Base-by-base conservation (phyloP, 2,329 filamentous ascomycete species). In the Dactylella cylindrospora region DNA sequence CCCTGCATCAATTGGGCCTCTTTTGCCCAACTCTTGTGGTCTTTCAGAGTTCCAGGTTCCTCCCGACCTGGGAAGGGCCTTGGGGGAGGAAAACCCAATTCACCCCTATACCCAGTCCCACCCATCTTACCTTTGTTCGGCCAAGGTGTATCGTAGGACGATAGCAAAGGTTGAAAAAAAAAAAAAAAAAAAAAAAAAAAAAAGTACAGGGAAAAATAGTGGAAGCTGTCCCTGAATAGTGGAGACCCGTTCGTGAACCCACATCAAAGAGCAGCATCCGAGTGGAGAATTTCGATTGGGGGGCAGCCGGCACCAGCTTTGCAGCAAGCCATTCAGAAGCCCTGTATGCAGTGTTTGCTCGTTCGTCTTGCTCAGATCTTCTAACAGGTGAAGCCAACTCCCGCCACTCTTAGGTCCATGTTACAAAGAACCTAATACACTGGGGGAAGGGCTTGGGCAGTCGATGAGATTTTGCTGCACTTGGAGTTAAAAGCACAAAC, bases 151-250 rank as follows among this genome's bases (percentile, higher is more conserved):
- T n/a, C n/a, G n/a, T n/a, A n/a, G n/a, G n/a, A n/a, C n/a, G 44
- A 25, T 47, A 57, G 47, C 41, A 39, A 46, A 61, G 41, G 50
- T 44, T 35, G 45, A 40, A 59, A n/a, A 10, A 44, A 13, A 44
- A 38, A 38, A 40, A 22, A 7, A 13, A 44, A 38, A 38, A 40
- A 22, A 7, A 3, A 25, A 40, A 25, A 22, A 22, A 50, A 49
- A 45, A 43, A 45, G 35, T 28, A 49, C 31, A 38, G 22, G 32
- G 43, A n/a, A n/a, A n/a, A n/a, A n/a, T n/a, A n/a, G n/a, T n/a
- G n/a, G 31, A 50, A 54, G 43, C 43, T 36, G 57, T 62, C 53
- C 53, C 53, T 59, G 57, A 31, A 62, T 54, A 62, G 57, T 62
- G 57, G 57, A 22, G 28, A 62, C 57, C 43, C 41, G 41, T 62